A percentile compares a stretch with the other conserved stretches of the same genome.
Evolutionary conservation across 352 stramenopile genomes (phyloP).

Genomic region (Poterioochromonas sp.): DNA sequence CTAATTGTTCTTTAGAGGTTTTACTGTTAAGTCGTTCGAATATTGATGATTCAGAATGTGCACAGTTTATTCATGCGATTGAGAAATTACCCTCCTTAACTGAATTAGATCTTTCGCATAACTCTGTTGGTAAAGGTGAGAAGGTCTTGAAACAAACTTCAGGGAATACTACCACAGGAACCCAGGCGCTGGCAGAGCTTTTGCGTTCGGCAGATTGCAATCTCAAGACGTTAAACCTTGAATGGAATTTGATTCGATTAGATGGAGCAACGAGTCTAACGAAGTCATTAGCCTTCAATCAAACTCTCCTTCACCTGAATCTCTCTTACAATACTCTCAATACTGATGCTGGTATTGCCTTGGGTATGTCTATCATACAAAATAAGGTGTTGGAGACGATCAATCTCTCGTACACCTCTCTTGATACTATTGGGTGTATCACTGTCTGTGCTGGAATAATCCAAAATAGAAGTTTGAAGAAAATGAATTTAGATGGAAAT

Average conservation of each 20-base stretch:
- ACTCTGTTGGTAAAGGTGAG: conserved; percentile 27
- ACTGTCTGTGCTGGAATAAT: conserved; percentile 15
- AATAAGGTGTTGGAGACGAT: conserved; percentile 32
- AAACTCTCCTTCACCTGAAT: conserved; percentile 35
- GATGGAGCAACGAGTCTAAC: not conserved
- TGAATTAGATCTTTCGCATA: conserved; percentile 26
- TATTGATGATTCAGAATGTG: conserved; percentile 44
- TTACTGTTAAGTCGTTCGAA: not conserved
- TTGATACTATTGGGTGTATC: conserved; percentile 9
- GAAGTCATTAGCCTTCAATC: conserved; percentile 2
- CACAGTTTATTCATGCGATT: conserved; percentile 38
- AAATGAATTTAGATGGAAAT: conserved; percentile 40
- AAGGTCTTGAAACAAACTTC: conserved; percentile 25
- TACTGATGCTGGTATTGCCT: conserved; percentile 19
- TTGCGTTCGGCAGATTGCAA: not conserved
- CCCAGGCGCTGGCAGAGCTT: conserved; percentile 36
- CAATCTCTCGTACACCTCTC: conserved; percentile 1
- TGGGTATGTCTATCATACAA: conserved; percentile 33
- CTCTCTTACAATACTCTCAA: conserved; percentile 41
- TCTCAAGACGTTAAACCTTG: not conserved
- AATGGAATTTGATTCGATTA: conserved; percentile 34
- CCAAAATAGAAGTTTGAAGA: conserved; percentile 1
- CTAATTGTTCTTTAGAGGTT: not conserved
- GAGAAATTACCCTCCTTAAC: conserved; percentile 31
- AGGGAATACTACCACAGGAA: conserved; percentile 34